Evolutionary conservation across 106 monocot species (phyloP).

Genomic region (Narthecium ossifragum): DNA sequence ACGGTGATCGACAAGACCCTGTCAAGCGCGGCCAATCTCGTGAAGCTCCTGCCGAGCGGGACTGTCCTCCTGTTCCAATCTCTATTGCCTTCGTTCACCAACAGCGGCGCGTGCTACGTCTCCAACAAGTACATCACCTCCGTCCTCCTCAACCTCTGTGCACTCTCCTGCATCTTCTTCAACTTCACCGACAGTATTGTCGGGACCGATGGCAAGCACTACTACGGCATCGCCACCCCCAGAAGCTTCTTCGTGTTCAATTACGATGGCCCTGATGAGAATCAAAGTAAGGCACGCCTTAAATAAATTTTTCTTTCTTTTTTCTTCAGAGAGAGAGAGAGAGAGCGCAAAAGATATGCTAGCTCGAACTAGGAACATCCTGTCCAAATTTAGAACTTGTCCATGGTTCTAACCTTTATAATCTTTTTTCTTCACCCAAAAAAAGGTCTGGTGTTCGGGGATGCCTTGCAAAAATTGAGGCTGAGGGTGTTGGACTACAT

Average conservation of each 20-base stretch:
- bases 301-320: too few species aligned
- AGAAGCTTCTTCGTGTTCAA: conserved; percentile 37
- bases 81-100: conserved; percentile 47
- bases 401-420: too few species aligned
- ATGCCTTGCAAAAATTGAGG: conserved; percentile 16
- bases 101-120: conserved; percentile 35
- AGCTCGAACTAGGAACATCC: too few species aligned
- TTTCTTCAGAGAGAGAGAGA: too few species aligned
- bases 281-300: neutral
- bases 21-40: conserved; percentile 31
- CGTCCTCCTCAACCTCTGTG: conserved; percentile 24
- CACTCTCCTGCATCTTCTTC: conserved; percentile 48
- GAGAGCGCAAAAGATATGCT: too few species aligned
- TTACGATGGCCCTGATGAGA: conserved; percentile 18
- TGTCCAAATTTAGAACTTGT: too few species aligned
- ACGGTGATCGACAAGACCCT: conserved; percentile 23
- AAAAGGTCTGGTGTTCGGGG: too few species aligned
- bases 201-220: conserved; percentile 39
- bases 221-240: conserved; percentile 17
- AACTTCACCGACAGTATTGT: conserved; percentile 53
- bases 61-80: conserved; percentile 46
- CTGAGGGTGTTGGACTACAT: conserved; percentile 28
- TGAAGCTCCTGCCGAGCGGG: conserved; percentile 44
- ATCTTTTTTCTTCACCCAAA: too few species aligned
- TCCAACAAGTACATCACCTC: conserved; percentile 43